phyloP scores from a whole-genome alignment of 164 flowering plant species.

The Piper betle region DNA sequence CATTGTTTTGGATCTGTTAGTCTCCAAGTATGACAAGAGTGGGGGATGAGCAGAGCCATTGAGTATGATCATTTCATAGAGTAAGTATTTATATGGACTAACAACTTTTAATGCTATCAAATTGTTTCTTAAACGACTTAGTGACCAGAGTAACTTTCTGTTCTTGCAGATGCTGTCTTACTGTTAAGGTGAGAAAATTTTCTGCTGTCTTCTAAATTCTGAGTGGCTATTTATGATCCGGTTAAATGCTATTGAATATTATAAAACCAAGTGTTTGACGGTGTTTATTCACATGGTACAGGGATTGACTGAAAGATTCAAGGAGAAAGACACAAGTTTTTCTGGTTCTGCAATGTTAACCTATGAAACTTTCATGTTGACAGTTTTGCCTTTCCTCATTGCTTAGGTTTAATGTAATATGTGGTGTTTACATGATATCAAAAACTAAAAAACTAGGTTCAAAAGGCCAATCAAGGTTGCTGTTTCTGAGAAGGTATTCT shows the following conservation, averaged over 20 bases:
- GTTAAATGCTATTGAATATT: too few species aligned
- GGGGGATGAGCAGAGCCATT: conserved; percentile 60
- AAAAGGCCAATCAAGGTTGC: too few species aligned
- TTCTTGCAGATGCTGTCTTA: conserved; percentile 22
- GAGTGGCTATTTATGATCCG: too few species aligned
- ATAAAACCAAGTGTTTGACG: too few species aligned
- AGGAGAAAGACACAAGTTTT: conserved; percentile 45
- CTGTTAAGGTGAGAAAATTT: conserved; percentile 27
- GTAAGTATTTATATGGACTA: conserved; percentile 7
- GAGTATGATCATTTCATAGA: conserved; percentile 61
- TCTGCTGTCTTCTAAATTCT: too few species aligned
- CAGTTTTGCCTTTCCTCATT: conserved; percentile 64
- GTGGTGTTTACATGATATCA: too few species aligned
- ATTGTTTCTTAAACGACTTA: background rate
- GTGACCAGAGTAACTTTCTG: background rate
- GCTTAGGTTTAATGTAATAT: too few species aligned
- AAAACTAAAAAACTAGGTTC: too few species aligned
- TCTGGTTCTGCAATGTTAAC: conserved; percentile 49
- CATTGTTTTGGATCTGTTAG: conserved; percentile 52
- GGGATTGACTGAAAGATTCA: conserved; percentile 74
- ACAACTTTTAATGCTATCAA: background rate
- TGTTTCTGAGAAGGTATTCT: too few species aligned
- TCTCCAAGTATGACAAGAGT: conserved; percentile 58
- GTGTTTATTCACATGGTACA: conserved; percentile 11
- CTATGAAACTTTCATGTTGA: conserved; percentile 62